Evolutionary conservation across 108 stramenopile genomes (phyloP).

Genomic region (Cyclostephanos tholiformis): DNA sequence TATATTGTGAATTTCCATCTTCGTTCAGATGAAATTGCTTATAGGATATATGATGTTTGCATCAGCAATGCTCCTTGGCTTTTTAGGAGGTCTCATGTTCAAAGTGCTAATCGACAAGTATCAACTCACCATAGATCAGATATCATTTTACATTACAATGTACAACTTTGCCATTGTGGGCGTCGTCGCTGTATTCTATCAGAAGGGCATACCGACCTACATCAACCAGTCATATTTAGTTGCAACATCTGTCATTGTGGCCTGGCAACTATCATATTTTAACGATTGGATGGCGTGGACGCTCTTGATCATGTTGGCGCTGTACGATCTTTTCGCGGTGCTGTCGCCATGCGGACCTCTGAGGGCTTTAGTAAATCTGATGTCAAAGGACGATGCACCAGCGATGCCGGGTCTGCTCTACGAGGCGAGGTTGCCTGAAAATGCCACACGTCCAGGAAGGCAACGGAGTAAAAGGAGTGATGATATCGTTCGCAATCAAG

Average conservation of each 20-base stretch:
- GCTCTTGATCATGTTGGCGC: slow-evolving; percentile 89
- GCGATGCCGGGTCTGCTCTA: slow-evolving; percentile 95
- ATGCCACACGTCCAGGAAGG: slow-evolving; percentile 47
- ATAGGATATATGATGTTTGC: slow-evolving; percentile 89
- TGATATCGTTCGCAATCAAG: not conserved
- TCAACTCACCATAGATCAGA: slow-evolving; percentile 69
- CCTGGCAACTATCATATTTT: slow-evolving; percentile 93
- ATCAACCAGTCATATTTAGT: slow-evolving; percentile 93
- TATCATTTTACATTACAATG: slow-evolving; percentile 83
- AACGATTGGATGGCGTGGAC: slow-evolving; percentile 97
- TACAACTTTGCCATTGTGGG: slow-evolving; percentile 96
- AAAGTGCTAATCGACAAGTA: slow-evolving; percentile 76
- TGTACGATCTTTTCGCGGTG: slow-evolving; percentile 96
- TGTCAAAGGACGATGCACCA: slow-evolving; percentile 86
- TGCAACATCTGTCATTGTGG: slow-evolving; percentile 87
- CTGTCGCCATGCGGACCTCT: slow-evolving; percentile 96
- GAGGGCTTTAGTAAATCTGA: slow-evolving; percentile 83
- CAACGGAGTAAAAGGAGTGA: not conserved
- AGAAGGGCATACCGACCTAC: slow-evolving; percentile 83
- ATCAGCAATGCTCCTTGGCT: slow-evolving; percentile 79
- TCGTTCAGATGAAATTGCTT: slow-evolving; percentile 82
- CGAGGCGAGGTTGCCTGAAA: slow-evolving; percentile 81
- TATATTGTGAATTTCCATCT: not conserved
- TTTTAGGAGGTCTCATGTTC: slow-evolving; percentile 77
- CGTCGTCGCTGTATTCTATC: slow-evolving; percentile 88